Base-by-base conservation (phyloP, 176 grass and related monocot species). In the Paspalum notatum region DNA sequence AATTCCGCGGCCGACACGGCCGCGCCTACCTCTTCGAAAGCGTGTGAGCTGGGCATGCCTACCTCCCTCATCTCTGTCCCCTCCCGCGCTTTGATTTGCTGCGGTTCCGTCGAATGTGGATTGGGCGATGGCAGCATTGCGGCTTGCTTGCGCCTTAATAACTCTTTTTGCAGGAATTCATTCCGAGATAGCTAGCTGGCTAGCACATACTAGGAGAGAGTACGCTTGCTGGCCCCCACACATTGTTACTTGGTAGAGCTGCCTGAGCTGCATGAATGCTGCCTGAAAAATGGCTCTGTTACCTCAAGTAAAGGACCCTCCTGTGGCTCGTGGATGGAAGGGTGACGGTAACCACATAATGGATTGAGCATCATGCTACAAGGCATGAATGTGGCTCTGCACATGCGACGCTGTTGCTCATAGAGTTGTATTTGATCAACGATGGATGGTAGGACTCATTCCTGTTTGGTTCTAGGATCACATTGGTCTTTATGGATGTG, bases 21-120 rank as follows among this genome's bases (percentile, higher is more conserved):
- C 89, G 72, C 48, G 94, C 94, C 66, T 94, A 97, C 67, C 94
- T 94, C 82, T 94, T 97, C 83, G 81, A 83, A 54, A 80, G 80
- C 69, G 94, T 90, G 94, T 97, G 80, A 97, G 91, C 58, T 65
- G 40, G 39, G 45, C 68, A 44, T 79, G 54, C 44, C 42, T 53
- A 46, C 50, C 46, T 74, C 16, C 50, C 63, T 52, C 32, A 21
- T 68, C 17, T 82, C 20, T 69, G 46, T 9, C 5, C 27, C 32
- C 32, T 32, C 24, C 0, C 15, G 1, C 9, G 2, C 7, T 42
- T 20, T 51, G 25, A 43, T 68, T 48, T 83, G 2, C 18, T 42
- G 39, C 24, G 7, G 18, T 56, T 68, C 66, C 25, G 5, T 53
- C 32, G 62, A 0, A 3, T 22, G 18, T 53, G 12, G 66, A 59